A percentile compares a stretch with the other conserved stretches of the same genome.
These are phyloP conservation scores for Botrytis pseudocinerea DNA, from an alignment of 2,329 filamentous ascomycete species.

Conservation along the genomic window DNA sequence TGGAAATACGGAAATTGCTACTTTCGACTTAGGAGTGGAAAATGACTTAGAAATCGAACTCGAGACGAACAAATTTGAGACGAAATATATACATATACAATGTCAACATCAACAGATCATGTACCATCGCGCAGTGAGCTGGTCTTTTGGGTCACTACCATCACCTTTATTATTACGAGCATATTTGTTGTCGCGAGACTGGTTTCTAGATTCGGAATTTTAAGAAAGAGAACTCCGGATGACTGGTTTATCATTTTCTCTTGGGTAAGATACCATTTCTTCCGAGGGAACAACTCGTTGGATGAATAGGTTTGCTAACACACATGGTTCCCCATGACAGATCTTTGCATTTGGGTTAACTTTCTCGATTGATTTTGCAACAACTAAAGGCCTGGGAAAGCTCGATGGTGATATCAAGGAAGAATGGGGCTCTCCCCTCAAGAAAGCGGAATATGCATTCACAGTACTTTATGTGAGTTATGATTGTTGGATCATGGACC, in stretches of 20 bases:
- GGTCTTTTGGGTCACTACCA: conserved; percentile 70
- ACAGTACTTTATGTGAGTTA: conserved; percentile 60
- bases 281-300: neutral
- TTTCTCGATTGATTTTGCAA: conserved; percentile 65
- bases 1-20: conserved; percentile 3
- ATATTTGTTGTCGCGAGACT: conserved; percentile 75
- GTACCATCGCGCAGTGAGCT: conserved; percentile 47
- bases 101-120: conserved; percentile 19
- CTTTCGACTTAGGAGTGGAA: neutral
- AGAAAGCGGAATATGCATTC: conserved; percentile 63
- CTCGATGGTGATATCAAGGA: conserved; percentile 61
- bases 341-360: conserved; percentile 66
- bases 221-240: conserved; percentile 70
- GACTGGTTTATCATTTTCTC: conserved; percentile 80
- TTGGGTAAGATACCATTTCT: conserved; percentile 55
- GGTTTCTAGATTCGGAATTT: conserved; percentile 70
- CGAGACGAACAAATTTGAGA: neutral
- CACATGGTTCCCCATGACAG: neutral
- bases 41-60: neutral
- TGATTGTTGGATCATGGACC: neutral
- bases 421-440: conserved; percentile 53
- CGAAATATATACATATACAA: neutral
- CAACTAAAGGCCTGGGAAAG: conserved; percentile 65
- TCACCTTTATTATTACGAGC: conserved; percentile 68
- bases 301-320: conserved; percentile 6